These are phyloP conservation scores for Trapa bicornis DNA, from an alignment of 345 rosid species.

Conservation along the genomic window DNA sequence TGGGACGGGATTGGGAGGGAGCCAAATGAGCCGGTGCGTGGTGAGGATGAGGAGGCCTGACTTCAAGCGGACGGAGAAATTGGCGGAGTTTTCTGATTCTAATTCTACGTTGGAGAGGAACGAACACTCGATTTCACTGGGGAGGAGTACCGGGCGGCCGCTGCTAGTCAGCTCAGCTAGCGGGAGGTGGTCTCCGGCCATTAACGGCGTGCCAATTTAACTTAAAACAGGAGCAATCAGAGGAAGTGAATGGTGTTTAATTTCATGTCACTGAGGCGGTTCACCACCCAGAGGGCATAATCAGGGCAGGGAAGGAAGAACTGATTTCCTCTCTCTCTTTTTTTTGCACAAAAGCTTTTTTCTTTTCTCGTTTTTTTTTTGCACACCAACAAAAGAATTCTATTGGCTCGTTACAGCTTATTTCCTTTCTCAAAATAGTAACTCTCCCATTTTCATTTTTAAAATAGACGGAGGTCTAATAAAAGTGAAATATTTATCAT, in stretches of 20 bases:
- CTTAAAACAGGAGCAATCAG: not conserved
- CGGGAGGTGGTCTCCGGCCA: constrained; percentile 18
- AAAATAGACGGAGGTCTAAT: too few species aligned
- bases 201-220: not conserved
- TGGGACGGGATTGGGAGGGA: constrained; percentile 29
- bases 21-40: constrained; percentile 85
- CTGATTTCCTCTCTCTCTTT: too few species aligned
- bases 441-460: too few species aligned
- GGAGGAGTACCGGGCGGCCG: constrained; percentile 72
- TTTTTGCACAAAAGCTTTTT: too few species aligned
- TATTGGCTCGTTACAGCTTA: too few species aligned
- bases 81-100: constrained; percentile 45
- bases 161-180: constrained; percentile 42
- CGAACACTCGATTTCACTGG: constrained; percentile 59
- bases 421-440: too few species aligned
- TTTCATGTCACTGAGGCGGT: not conserved
- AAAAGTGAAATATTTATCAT: too few species aligned
- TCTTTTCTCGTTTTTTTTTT: too few species aligned
- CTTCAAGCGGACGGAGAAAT: constrained; percentile 26
- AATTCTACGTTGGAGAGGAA: constrained; percentile 67
- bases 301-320: not conserved
- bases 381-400: too few species aligned
- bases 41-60: constrained; percentile 67
- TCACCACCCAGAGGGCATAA: not conserved
- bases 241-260: not conserved